Percentiles rank a stretch among this genome's conserved stretches.
phyloP scores from a whole-genome alignment of 2,329 filamentous ascomycete species.

The Diaporthe sp. region DNA sequence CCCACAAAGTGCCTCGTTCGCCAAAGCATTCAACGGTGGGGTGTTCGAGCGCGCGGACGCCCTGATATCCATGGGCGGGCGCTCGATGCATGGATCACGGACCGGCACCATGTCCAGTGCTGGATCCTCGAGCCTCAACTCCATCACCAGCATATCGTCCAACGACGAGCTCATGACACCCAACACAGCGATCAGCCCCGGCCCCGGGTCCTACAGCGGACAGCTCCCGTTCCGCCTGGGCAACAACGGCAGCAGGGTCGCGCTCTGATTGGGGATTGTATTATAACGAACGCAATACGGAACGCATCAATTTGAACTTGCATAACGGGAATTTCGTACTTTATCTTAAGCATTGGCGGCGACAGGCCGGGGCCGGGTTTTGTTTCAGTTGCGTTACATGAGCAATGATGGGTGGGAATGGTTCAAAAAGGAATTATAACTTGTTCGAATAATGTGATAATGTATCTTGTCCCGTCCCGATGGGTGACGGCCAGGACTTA shows the following conservation, averaged over 20 bases:
- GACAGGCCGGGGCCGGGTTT: slow-evolving; percentile 22
- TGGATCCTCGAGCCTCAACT: slow-evolving; percentile 65
- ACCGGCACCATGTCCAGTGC: slow-evolving; percentile 68
- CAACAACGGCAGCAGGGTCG: slow-evolving; percentile 31
- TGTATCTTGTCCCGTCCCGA: slow-evolving; percentile 15
- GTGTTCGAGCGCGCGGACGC: slow-evolving; percentile 73
- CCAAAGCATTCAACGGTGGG: slow-evolving; percentile 66
- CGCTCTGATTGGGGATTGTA: slow-evolving; percentile 18
- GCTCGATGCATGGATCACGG: slow-evolving; percentile 63
- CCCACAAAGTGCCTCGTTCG: slow-evolving; percentile 69
- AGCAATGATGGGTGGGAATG: slow-evolving; percentile 23
- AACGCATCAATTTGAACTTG: slow-evolving; percentile 29
- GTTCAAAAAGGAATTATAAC: slow-evolving; percentile 13
- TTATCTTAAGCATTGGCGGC: slow-evolving; percentile 27
- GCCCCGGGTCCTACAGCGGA: slow-evolving; percentile 23
- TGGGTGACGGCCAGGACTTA: not conserved
- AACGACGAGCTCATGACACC: slow-evolving; percentile 47
- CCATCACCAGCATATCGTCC: slow-evolving; percentile 47
- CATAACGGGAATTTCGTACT: slow-evolving; percentile 20
- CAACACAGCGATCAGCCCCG: slow-evolving; percentile 47
- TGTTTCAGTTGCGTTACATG: slow-evolving; percentile 25
- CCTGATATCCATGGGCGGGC: slow-evolving; percentile 68
- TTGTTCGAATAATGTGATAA: slow-evolving; percentile 35
- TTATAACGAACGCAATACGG: slow-evolving; percentile 25
- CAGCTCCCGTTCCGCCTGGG: slow-evolving; percentile 28